A percentile compares a stretch with the other conserved stretches of the same genome.
These are phyloP conservation scores for Elaphomyces granulatus DNA, from an alignment of 495 filamentous ascomycete species.

Conservation along the genomic window DNA sequence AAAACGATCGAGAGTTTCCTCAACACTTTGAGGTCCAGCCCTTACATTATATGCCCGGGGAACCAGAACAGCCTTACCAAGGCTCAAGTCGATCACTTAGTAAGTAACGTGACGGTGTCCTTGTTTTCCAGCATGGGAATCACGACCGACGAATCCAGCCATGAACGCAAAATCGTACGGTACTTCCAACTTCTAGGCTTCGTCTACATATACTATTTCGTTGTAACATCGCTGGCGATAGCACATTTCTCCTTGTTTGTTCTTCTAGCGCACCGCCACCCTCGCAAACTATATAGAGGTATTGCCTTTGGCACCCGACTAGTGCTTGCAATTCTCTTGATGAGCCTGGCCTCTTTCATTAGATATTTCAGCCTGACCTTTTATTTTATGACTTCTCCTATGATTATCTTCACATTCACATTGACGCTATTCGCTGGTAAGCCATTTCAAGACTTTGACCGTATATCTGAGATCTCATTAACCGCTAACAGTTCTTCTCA, in stretches of 20 bases:
- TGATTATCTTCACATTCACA: conserved; percentile 29
- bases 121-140: conserved; percentile 32
- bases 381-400: conserved; percentile 28
- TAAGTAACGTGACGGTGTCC: conserved; percentile 30
- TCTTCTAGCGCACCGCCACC: conserved; percentile 17
- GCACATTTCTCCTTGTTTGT: conserved; percentile 23
- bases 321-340: conserved; percentile 16
- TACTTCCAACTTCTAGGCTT: conserved; percentile 29
- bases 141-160: conserved; percentile 15
- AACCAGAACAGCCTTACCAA: conserved; percentile 9
- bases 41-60: conserved; percentile 15
- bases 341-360: conserved; percentile 19
- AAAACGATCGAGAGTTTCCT: conserved; percentile 21
- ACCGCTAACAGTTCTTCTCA: conserved; percentile 16
- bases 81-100: conserved; percentile 19
- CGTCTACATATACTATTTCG: conserved; percentile 31
- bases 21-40: conserved; percentile 18
- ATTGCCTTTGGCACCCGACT: conserved; percentile 20
- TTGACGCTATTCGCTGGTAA: conserved; percentile 23
- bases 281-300: conserved; percentile 7
- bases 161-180: conserved; percentile 16
- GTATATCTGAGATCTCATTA: conserved; percentile 13
- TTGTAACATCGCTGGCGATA: conserved; percentile 24
- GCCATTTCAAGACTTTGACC: conserved; percentile 10
- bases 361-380: conserved; percentile 22